These are phyloP conservation scores for Myxozyma neglecta DNA, from an alignment of 805 yeast genomes.

Conservation along the genomic window DNA sequence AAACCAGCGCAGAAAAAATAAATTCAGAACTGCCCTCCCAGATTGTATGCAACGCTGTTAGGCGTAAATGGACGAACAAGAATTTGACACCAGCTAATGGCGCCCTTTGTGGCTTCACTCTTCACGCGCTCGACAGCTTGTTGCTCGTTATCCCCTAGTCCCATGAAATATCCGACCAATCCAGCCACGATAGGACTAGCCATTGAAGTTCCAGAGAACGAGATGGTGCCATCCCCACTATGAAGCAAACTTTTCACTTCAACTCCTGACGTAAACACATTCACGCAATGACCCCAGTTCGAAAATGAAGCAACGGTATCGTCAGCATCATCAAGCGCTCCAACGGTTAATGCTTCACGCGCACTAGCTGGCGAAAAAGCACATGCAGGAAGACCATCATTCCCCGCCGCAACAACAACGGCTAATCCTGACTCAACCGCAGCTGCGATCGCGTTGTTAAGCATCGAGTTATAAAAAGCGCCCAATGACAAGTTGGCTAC, in stretches of 20 bases:
- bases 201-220: conserved; percentile 85
- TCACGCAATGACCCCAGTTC: conserved; percentile 94
- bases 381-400: conserved; percentile 76
- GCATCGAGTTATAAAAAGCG: conserved; percentile 61
- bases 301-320: conserved; percentile 75
- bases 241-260: conserved; percentile 63
- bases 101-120: conserved; percentile 25
- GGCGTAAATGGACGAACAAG: conserved; percentile 34
- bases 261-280: conserved; percentile 83
- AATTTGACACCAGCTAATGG: conserved; percentile 31
- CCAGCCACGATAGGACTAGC: conserved; percentile 97
- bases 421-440: conserved; percentile 69
- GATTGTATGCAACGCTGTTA: conserved; percentile 28
- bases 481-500: conserved; percentile 84
- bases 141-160: conserved; percentile 36
- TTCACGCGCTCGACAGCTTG: conserved; percentile 35
- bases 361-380: conserved; percentile 84
- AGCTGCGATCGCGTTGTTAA: conserved; percentile 74
- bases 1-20: not conserved
- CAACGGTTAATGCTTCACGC: conserved; percentile 70
- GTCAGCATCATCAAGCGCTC: conserved; percentile 76
- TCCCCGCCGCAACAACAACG: conserved; percentile 73
- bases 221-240: conserved; percentile 34
- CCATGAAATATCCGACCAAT: conserved; percentile 73
- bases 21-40: conserved; percentile 9